Base-by-base conservation (phyloP, 768 basidiomycete genomes). In the Lactarius hatsudake region DNA sequence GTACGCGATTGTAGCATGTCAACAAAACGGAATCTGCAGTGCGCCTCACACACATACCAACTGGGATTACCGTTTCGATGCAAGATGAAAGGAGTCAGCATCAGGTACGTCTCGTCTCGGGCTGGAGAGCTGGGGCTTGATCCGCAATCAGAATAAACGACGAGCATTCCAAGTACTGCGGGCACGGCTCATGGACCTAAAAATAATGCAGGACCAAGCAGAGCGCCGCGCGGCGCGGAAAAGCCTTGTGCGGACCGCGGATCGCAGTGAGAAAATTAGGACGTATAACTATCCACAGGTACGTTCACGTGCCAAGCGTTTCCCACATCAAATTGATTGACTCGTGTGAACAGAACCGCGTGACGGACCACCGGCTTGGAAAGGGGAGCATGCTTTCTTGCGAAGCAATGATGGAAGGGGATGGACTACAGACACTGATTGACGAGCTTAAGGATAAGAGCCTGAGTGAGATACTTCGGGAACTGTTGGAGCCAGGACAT, bases 1-100 rank as follows among this genome's bases (percentile, higher is more conserved):
- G 45, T 56, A 58, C 26, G 13, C 12, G 20, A 28, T 40, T 23
- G 12, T 70, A 98, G 90, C 96, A 98, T 78, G 97, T 98, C 73
- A 99, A 99, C 79, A 93, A 90, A 82, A 98, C 97, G 0, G 97
- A 99, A 78, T 98, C 96, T 2, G 96, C 97, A 2, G 95, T 99
- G 26, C 88, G 97, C 1, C 77, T 98, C 55, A 96, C 94, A 0
- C 97, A 99, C 73, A 78, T 91, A 17, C 96, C 97, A 1, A 91
- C 94, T 4, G 95, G 96, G 0, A 89, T 98, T 63, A 91, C 90
- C 1, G 96, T 98, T 10, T 95, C 94, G 9, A 98, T 98, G 93
- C 97, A 99, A 79, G 96, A 99, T 73, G 94, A 96, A 71, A 86
- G 97, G 7, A 93, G 90, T 75, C 97, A 99, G 73, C 96, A 98